Conservation (phyloP, 805 yeast genomes). For the Wickerhamiella dianesei region DNA sequence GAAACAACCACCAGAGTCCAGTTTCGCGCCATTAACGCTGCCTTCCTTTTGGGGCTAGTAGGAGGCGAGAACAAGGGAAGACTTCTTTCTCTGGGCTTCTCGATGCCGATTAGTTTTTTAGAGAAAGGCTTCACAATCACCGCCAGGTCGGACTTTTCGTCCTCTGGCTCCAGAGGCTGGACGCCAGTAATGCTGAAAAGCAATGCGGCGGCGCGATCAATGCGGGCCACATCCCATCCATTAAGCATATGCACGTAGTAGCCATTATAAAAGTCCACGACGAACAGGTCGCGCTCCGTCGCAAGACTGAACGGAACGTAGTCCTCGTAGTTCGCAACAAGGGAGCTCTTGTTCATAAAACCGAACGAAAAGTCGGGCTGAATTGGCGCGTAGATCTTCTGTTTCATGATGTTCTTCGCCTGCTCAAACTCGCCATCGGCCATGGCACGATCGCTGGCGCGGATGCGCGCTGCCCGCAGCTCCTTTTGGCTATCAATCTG, state of each 20-base stretch:
- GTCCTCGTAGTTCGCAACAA: constrained; percentile 8
- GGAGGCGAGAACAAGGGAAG: not conserved
- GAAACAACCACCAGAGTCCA: not conserved
- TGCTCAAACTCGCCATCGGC: constrained; percentile 6
- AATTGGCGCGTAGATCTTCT: constrained; percentile 13
- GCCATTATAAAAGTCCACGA: constrained; percentile 15
- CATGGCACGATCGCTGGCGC: constrained; percentile 12
- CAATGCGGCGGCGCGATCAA: not conserved
- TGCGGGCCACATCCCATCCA: not conserved
- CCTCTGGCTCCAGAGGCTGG: not conserved
- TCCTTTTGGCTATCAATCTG: constrained; percentile 12
- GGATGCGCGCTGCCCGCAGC: constrained; percentile 13
- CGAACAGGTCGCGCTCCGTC: constrained; percentile 12
- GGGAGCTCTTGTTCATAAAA: constrained; percentile 8
- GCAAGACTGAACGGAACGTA: constrained; percentile 7
- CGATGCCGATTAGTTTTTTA: not conserved
- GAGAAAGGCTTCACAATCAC: not conserved
- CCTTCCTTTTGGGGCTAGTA: not conserved
- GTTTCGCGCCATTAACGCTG: not conserved
- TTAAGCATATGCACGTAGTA: constrained; percentile 9
- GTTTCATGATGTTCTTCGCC: constrained; percentile 13
- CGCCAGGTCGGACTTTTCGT: not conserved
- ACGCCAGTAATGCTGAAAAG: not conserved
- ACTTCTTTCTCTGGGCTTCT: not conserved
- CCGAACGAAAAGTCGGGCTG: constrained; percentile 14